Base-by-base conservation (phyloP, 768 basidiomycete species). In the Zangia roseola region DNA sequence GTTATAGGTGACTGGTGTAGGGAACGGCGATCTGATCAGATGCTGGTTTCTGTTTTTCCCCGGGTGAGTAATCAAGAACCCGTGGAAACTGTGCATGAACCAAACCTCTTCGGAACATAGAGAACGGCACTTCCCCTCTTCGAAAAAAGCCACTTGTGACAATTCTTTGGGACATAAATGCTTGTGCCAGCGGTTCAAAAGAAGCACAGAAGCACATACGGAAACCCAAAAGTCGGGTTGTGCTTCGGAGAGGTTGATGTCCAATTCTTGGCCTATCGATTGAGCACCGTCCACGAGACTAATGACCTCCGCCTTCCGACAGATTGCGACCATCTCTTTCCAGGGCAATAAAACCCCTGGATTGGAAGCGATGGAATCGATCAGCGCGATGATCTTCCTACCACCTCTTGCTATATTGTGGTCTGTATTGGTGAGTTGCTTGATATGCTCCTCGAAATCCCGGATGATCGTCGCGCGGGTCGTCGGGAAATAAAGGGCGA, bases 101-200 rank as follows among this genome's bases (percentile, higher is more conserved):
- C 74, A 30, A 49, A 81, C 82, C 79, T 67, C 47, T 71, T 75
- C 0, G 90, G 86, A 6, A 89, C 86, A 61, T 93, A 94, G 16
- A 94, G 70, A n/a, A 86, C 71, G 0, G 88, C 82, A 38, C 77
- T 82, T 1, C 80, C 72, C 6, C 91, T 77, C 63, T 88, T 85
- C 5, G 80, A 74, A 56, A 76, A 83, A 2, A 92, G 69, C 91
- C 92, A 94, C 67, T 94, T 94, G 68, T 93, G 87, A 55, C 85
- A 87, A 58, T 91, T 91, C 82, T 88, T 45, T n/a, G 5, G 6
- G 21, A 8, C 31, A 44, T 9, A 9, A 19, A 31, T 20, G 45
- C 8, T n/a, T 4, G 23, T 39, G 23, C 41, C n/a, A 19, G 43
- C 13, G 5, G 12, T 1, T 28, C 21, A 12, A n/a, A 19, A 7